Conservation (phyloP, 768 basidiomycete species). For the Leccinum subtestaceum region DNA sequence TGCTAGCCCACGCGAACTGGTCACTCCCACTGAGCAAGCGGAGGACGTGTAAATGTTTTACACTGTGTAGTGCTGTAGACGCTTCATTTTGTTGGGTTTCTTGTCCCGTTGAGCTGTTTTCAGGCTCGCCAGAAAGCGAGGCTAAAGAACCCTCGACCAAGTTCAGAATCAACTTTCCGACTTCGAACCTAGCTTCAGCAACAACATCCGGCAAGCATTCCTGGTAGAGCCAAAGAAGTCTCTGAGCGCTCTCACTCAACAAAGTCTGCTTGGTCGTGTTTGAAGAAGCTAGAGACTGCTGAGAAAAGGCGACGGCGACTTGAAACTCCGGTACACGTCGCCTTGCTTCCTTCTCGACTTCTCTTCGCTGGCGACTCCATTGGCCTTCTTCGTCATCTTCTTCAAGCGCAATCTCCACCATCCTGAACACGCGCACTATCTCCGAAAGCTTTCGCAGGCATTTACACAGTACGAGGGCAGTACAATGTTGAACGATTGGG, state of each 20-base stretch:
- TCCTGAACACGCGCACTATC: conserved; percentile 48
- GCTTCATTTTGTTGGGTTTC: conserved; percentile 17
- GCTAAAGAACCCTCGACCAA: conserved; percentile 36
- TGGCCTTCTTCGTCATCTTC: conserved; percentile 63
- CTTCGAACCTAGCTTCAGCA: conserved; percentile 81
- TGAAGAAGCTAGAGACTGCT: conserved; percentile 39
- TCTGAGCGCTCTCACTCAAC: conserved; percentile 74
- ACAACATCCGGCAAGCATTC: conserved; percentile 68
- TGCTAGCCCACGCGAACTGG: conserved; percentile 76
- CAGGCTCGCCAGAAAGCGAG: conserved; percentile 14
- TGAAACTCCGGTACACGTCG: conserved; percentile 82
- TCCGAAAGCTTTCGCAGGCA: conserved; percentile 68
- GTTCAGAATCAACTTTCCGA: conserved; percentile 68
- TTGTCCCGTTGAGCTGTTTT: conserved; percentile 6
- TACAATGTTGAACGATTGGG: conserved; percentile 78
- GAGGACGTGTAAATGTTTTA: conserved; percentile 76
- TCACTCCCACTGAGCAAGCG: conserved; percentile 72
- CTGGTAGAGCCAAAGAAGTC: conserved; percentile 86
- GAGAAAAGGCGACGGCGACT: conserved; percentile 80
- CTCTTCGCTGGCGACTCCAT: conserved; percentile 64
- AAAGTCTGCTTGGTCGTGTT: conserved; percentile 52
- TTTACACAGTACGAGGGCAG: conserved; percentile 72
- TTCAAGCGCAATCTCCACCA: conserved; percentile 52
- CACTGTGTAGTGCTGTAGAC: conserved; percentile 40
- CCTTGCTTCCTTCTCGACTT: conserved; percentile 74